These are phyloP conservation scores for Ramularia endophylla DNA, from an alignment of 2,329 filamentous ascomycete genomes.

Conservation along the genomic window DNA sequence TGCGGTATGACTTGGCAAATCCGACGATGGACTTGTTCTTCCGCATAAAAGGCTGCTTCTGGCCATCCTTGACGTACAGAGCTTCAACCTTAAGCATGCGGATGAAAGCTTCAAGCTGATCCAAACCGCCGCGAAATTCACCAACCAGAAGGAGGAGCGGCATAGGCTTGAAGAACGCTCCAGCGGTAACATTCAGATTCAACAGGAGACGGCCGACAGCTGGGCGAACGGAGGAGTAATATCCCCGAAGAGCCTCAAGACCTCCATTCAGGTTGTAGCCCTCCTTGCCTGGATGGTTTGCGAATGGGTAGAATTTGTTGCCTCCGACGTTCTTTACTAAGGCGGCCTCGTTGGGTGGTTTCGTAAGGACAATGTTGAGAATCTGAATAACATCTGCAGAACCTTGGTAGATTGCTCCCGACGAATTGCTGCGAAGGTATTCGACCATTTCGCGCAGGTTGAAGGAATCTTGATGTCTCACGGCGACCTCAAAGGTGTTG, in stretches of 20 bases:
- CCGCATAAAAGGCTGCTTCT: constrained; percentile 16
- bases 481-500: constrained; percentile 32
- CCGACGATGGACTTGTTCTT: constrained; percentile 42
- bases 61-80: constrained; percentile 20
- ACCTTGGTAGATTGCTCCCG: constrained; percentile 34
- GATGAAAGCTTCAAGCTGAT: constrained; percentile 23
- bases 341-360: constrained; percentile 38
- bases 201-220: constrained; percentile 53
- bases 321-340: constrained; percentile 43
- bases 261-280: constrained; percentile 42
- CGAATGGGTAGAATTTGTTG: constrained; percentile 49
- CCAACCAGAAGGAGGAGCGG: constrained; percentile 30
- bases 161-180: constrained; percentile 50
- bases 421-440: constrained; percentile 35
- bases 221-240: constrained; percentile 56
- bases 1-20: constrained; percentile 34
- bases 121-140: constrained; percentile 20
- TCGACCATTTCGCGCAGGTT: constrained; percentile 39
- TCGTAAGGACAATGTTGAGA: constrained; percentile 53
- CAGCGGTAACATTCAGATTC: constrained; percentile 58
- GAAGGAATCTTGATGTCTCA: constrained; percentile 32
- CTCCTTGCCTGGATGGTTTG: constrained; percentile 29
- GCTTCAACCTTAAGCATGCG: constrained; percentile 27
- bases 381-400: constrained; percentile 51
- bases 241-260: constrained; percentile 54